Percentiles rank a stretch among this genome's conserved stretches.
phyloP scores from a whole-genome alignment of 768 basidiomycete genomes.

The Neoboletus subvelutipes region DNA sequence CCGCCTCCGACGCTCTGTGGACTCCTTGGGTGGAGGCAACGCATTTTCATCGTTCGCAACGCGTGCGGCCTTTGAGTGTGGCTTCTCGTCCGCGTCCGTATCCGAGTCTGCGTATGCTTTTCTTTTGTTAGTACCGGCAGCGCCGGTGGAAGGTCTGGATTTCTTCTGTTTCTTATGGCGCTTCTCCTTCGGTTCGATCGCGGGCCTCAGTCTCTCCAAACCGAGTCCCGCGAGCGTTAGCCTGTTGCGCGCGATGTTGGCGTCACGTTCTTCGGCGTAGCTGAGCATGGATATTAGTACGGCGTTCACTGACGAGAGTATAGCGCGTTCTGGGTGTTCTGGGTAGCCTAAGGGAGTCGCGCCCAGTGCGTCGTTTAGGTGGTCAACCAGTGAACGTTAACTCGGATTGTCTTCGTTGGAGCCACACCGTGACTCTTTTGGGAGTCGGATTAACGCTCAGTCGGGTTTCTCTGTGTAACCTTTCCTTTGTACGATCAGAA shows the following conservation, averaged over 20 bases:
- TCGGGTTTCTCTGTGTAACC: neutral
- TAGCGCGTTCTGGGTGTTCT: neutral
- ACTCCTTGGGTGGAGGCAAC: neutral
- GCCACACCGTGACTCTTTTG: neutral
- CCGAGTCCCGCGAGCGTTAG: constrained; percentile 43
- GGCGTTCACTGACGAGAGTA: neutral
- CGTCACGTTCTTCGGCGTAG: constrained; percentile 36
- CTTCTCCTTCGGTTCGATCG: constrained; percentile 47
- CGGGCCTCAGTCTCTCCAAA: constrained; percentile 40
- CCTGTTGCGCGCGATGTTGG: constrained; percentile 44
- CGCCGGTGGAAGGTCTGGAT: neutral
- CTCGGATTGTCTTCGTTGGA: too few species aligned
- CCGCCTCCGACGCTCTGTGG: constrained; percentile 45
- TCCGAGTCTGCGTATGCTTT: constrained; percentile 33
- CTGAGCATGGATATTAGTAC: constrained; percentile 12
- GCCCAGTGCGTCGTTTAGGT: neutral
- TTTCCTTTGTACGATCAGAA: neutral
- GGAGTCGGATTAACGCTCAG: neutral
- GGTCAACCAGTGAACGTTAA: too few species aligned
- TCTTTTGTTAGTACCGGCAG: constrained; percentile 38
- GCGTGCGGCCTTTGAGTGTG: constrained; percentile 19
- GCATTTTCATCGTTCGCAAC: constrained; percentile 21
- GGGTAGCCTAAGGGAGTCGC: neutral
- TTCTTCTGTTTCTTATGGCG: constrained; percentile 19
- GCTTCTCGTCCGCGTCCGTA: constrained; percentile 33